Conservation (phyloP, 495 filamentous ascomycete genomes). For the Thozetella sp. region DNA sequence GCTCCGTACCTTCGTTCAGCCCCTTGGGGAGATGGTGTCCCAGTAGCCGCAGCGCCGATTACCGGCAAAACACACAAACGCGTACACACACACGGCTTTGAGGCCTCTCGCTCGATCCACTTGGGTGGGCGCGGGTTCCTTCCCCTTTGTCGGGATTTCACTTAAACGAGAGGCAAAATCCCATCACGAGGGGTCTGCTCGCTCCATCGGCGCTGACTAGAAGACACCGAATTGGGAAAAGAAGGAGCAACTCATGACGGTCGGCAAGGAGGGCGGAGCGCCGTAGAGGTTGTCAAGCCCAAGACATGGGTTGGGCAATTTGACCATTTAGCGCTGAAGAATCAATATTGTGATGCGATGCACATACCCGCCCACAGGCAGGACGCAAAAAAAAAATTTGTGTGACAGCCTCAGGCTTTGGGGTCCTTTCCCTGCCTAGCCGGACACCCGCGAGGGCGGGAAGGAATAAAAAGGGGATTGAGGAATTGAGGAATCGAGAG, state of each 20-base stretch:
- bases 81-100: no score
- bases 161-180: not conserved
- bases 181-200: not conserved
- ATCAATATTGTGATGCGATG: not conserved
- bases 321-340: conserved; percentile 2
- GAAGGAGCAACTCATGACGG: not conserved
- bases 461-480: no score
- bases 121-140: not conserved
- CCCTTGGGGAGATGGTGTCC: no score
- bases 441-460: no score
- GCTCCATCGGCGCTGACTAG: not conserved
- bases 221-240: not conserved
- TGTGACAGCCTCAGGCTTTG: not conserved
- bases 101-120: not conserved
- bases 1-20: no score
- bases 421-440: not conserved
- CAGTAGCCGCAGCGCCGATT: no score
- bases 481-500: no score
- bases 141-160: not conserved
- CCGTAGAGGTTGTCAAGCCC: not conserved
- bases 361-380: not conserved
- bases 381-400: not conserved
- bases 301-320: not conserved
- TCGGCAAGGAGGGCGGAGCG: not conserved
- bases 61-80: no score